These are phyloP conservation scores for Leccinum broughii DNA, from an alignment of 768 basidiomycete species.

Conservation along the genomic window DNA sequence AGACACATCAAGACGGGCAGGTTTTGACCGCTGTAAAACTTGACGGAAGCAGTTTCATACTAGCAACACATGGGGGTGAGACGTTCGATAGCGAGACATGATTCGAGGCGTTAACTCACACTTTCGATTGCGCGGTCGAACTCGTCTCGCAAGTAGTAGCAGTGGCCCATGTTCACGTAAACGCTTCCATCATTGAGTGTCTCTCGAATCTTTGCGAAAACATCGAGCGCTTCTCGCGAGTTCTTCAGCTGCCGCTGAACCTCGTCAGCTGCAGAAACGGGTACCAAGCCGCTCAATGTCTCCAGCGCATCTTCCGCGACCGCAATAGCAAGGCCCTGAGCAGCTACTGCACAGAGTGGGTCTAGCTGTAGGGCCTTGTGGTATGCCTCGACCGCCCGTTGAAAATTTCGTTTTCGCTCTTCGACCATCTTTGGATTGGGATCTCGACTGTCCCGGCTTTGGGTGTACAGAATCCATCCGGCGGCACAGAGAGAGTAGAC, in stretches of 20 bases:
- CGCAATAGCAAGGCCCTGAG: constrained; percentile 92
- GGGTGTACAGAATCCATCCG: constrained; percentile 83
- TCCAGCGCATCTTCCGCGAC: constrained; percentile 91
- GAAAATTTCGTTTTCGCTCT: constrained; percentile 77
- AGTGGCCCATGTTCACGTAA: constrained; percentile 96
- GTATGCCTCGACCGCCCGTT: constrained; percentile 85
- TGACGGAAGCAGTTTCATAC: constrained; percentile 90
- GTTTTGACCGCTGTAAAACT: constrained; percentile 74
- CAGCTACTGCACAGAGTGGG: constrained; percentile 86
- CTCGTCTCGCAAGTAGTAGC: constrained; percentile 89
- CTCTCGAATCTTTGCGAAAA: constrained; percentile 91
- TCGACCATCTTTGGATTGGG: constrained; percentile 45
- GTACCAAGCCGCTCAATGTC: constrained; percentile 53
- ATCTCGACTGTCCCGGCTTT: constrained; percentile 83
- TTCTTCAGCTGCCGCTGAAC: constrained; percentile 63
- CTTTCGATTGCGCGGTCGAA: constrained; percentile 96
- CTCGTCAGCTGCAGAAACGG: constrained; percentile 59
- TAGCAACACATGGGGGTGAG: constrained; percentile 31
- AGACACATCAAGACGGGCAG: constrained; percentile 79
- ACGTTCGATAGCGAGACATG: background rate
- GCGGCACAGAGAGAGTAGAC: constrained; percentile 89
- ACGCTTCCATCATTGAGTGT: constrained; percentile 80
- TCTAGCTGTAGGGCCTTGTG: constrained; percentile 88
- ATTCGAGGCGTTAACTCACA: constrained; percentile 45
- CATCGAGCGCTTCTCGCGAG: constrained; percentile 82